phyloP scores from a whole-genome alignment of 2,329 filamentous ascomycete genomes.

The Monascus ruber region DNA sequence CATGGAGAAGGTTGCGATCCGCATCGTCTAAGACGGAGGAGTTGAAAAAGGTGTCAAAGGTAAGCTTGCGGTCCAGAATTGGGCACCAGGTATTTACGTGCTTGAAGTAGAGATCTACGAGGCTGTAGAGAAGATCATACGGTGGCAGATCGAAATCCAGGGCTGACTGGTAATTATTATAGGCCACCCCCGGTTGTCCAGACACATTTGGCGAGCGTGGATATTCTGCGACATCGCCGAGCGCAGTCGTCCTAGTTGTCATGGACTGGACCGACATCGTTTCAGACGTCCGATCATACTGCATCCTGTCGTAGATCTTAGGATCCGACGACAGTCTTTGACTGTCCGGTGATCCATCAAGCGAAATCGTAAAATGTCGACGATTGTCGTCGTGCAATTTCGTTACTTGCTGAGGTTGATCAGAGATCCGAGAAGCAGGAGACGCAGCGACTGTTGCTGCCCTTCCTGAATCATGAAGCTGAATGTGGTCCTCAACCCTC shows the following conservation, averaged over 20 bases:
- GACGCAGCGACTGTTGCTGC: no score
- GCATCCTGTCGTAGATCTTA: not conserved
- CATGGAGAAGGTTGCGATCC: conserved; percentile 66
- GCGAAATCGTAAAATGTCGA: not conserved
- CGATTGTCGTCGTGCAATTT: not conserved
- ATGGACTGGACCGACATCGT: not conserved
- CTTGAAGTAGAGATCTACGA: conserved; percentile 63
- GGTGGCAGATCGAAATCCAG: conserved; percentile 55
- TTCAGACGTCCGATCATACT: not conserved
- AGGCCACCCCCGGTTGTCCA: conserved; percentile 37
- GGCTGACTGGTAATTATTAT: conserved; percentile 28
- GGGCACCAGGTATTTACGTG: conserved; percentile 71
- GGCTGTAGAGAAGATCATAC: conserved; percentile 55
- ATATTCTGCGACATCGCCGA: conserved; percentile 21
- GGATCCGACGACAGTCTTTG: no score
- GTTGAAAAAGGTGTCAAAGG: conserved; percentile 66
- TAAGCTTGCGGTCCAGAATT: conserved; percentile 67
- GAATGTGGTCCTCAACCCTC: not conserved
- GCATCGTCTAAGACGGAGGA: conserved; percentile 60
- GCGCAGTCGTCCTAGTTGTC: not conserved
- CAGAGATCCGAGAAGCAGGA: not conserved
- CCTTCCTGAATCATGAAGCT: not conserved
- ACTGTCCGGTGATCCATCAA: not conserved
- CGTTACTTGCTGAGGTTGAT: not conserved
- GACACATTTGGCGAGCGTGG: conserved; percentile 43